Conservation (phyloP, 257 asterid species). For the Nicotiana undulata region DNA sequence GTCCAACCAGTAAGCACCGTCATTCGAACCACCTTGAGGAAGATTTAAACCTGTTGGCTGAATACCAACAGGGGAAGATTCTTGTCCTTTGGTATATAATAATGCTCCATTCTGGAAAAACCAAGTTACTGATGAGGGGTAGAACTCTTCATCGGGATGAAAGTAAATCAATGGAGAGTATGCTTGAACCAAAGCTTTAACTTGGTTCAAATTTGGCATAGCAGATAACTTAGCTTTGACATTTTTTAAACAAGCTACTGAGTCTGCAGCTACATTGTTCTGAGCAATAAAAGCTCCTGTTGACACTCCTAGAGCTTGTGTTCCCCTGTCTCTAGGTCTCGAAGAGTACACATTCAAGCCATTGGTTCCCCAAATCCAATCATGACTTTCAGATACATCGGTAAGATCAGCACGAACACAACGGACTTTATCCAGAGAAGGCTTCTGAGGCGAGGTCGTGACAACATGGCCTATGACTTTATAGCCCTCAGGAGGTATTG, state of each 20-base stretch:
- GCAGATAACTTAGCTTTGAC: background rate
- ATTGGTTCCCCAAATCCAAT: slow-evolving; percentile 15
- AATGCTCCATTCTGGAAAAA: slow-evolving; percentile 24
- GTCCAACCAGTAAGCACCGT: slow-evolving; percentile 27
- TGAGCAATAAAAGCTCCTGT: slow-evolving; percentile 11
- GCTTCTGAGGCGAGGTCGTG: slow-evolving; percentile 23
- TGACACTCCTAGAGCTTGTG: slow-evolving; percentile 9
- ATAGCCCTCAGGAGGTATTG: slow-evolving; percentile 29
- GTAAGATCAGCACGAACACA: slow-evolving; percentile 29
- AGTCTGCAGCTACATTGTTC: background rate
- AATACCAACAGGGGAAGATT: slow-evolving; percentile 7
- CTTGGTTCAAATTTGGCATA: slow-evolving; percentile 26
- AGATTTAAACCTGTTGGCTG: slow-evolving; percentile 23
- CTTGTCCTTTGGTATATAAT: slow-evolving; percentile 16
- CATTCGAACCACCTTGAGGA: slow-evolving; percentile 26
- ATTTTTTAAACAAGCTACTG: slow-evolving; percentile 23
- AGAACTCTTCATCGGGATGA: slow-evolving; percentile 20
- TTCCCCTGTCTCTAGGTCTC: slow-evolving; percentile 21
- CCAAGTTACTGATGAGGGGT: slow-evolving; percentile 34
- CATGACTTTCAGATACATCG: slow-evolving; percentile 15
- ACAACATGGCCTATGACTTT: slow-evolving; percentile 21
- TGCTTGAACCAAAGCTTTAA: slow-evolving; percentile 20
- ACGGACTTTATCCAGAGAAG: slow-evolving; percentile 28
- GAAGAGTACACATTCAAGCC: slow-evolving; percentile 18
- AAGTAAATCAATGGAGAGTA: slow-evolving; percentile 29